Evolutionary conservation across 345 rosid species (phyloP).

Genomic region (Gossypium ekmanianum): DNA sequence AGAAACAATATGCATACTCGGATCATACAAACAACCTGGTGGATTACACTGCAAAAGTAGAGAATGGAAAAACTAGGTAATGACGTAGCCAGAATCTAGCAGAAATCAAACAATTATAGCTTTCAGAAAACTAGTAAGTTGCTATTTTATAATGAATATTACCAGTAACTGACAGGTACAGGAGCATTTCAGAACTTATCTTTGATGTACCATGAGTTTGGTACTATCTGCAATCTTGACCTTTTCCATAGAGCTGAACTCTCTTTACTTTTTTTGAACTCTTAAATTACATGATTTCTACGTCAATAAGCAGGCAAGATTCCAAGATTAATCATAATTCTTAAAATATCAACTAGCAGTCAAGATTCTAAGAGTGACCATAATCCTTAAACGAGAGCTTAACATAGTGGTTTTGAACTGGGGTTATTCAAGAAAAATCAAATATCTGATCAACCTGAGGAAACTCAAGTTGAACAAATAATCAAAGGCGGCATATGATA

Average conservation of each 20-base stretch:
- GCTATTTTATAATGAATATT: background rate
- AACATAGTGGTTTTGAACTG: background rate
- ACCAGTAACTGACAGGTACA: background rate
- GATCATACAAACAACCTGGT: background rate
- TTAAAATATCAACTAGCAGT: background rate
- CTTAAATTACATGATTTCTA: background rate
- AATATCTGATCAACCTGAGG: background rate
- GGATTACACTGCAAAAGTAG: background rate
- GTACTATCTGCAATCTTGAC: background rate
- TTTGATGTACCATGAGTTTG: background rate
- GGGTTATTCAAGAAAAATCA: slow-evolving; percentile 2
- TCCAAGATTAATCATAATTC: background rate
- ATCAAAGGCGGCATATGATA: background rate
- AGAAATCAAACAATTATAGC: background rate
- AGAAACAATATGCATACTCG: background rate
- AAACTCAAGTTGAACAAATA: background rate
- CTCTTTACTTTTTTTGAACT: background rate
- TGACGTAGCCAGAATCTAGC: background rate
- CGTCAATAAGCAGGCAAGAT: background rate
- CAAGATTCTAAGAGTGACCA: background rate
- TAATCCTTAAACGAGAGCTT: background rate
- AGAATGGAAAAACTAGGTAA: background rate
- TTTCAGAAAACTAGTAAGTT: background rate
- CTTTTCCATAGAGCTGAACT: background rate
- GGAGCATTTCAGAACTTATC: background rate